Base-by-base conservation (phyloP, 2,329 filamentous ascomycete genomes). In the Knufia petricola region DNA sequence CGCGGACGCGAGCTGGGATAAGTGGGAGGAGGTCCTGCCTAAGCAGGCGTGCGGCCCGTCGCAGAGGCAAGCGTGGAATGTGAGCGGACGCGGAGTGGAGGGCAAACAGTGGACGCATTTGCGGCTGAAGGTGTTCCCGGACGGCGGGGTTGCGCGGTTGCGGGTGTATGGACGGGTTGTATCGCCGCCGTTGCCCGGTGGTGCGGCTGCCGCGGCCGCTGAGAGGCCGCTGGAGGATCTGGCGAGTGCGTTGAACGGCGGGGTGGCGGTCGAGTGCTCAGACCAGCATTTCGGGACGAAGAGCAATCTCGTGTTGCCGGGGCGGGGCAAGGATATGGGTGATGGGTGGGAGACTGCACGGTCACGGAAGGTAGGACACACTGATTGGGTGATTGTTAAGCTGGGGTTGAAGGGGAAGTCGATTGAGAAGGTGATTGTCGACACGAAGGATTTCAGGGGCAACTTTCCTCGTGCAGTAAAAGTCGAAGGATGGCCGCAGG, bases 401-500 rank as follows among this genome's bases (percentile, higher is more conserved):
- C 58, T 70, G 21, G 67, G 67, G 7, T 47, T 69, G 15, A 59
- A 61, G n/a, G 67, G 66, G 1, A 46, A 51, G 28, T 61, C 59
- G 2, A 63, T 69, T 9, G 58, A 59, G 13, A 64, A 60, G 52
- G 58, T 69, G 2, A 62, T 69, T 8, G 65, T 70, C 38, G 67
- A 70, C 48, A 69, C 67, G 2, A 69, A 69, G 53, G 67, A 69
- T 47, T 70, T 69, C 55, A 59, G 67, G n/a, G 67, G 67, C 1
- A 70, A 70, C 50, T 69, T 69, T 52, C 67, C 67, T 1, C 61
- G 65, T 3, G 62, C 62, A 2, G 62, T 70, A 28, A 60, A 63
- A 13, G 66, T 69, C 9, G 64, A 68, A 48, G 67, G 64, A 1
- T 56, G 66, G 39, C 39, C 53, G 12, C 41, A 42, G 3, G 53